Conservation (phyloP, 2,329 filamentous ascomycete genomes). For the Ophiocordyceps robertsii region DNA sequence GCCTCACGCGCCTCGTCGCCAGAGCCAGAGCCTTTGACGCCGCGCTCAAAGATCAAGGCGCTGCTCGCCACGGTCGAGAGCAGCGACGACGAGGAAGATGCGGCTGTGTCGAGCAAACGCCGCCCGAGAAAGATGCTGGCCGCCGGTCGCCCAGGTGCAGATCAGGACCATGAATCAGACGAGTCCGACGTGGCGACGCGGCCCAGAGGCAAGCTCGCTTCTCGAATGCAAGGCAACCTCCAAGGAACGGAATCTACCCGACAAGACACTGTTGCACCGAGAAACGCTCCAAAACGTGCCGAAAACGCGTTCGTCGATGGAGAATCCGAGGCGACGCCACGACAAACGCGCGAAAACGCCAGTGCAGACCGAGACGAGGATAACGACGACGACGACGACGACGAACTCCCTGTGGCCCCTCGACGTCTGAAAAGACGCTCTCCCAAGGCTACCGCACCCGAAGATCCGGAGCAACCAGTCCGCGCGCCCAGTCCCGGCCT, state of each 20-base stretch:
- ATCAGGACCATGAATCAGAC: slow-evolving; percentile 30
- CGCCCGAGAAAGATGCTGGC: neutral
- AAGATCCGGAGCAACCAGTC: slow-evolving; percentile 5
- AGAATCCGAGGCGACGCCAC: neutral
- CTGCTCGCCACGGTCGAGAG: slow-evolving; percentile 36
- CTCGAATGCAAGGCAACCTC: slow-evolving; percentile 39
- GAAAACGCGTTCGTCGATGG: neutral
- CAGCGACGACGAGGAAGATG: slow-evolving; percentile 31
- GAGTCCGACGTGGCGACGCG: slow-evolving; percentile 23
- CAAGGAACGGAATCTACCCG: neutral
- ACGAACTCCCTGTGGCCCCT: slow-evolving; percentile 25
- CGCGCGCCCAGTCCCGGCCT: slow-evolving; percentile 29
- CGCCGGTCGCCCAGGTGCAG: neutral
- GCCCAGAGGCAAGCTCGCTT: slow-evolving; percentile 51
- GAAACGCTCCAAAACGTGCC: neutral
- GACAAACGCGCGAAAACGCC: slow-evolving; percentile 1
- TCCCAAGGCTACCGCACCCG: slow-evolving; percentile 18
- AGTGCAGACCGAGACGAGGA: slow-evolving; percentile 10
- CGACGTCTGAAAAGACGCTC: slow-evolving; percentile 24
- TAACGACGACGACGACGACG: slow-evolving; percentile 26
- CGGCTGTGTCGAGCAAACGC: slow-evolving; percentile 3
- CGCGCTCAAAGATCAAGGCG: slow-evolving; percentile 40
- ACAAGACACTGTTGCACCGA: neutral
- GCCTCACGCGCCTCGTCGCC: neutral
- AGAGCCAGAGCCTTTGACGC: slow-evolving; percentile 30